Evolutionary conservation across 805 yeast genomes (phyloP).

Genomic region (Zygoascus biomembranicola): DNA sequence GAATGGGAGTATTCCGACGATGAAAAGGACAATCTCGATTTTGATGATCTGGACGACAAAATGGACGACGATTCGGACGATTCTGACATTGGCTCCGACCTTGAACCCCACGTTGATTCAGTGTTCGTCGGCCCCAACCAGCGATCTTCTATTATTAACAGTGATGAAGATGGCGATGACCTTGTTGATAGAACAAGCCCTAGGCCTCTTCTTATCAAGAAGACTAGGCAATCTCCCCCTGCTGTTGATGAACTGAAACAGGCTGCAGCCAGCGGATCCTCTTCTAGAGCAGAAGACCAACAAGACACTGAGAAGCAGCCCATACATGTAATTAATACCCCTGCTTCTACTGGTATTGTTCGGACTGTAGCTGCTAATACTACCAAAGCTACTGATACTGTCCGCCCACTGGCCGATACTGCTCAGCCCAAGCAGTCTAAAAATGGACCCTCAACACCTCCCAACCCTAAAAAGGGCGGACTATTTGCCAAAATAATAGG

Average conservation of each 20-base stretch:
- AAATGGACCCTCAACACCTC: not conserved
- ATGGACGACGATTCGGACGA: slow-evolving; percentile 7
- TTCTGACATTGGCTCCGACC: not conserved
- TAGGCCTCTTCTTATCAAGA: slow-evolving; percentile 3
- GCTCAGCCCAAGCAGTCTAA: not conserved
- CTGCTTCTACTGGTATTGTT: not conserved
- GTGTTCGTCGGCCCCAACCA: not conserved
- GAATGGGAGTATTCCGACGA: slow-evolving; percentile 22
- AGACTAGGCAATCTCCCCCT: slow-evolving; percentile 1
- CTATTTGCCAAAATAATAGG: not conserved
- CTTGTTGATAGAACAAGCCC: not conserved
- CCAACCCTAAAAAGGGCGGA: not conserved
- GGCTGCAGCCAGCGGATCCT: not conserved
- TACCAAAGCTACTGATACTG: not conserved
- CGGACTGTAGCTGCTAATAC: not conserved
- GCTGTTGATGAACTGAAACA: not conserved
- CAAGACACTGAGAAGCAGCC: not conserved
- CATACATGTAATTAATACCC: not conserved
- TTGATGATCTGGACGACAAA: slow-evolving; percentile 11
- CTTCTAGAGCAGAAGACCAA: not conserved
- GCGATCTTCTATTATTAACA: not conserved
- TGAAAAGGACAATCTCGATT: slow-evolving; percentile 16
- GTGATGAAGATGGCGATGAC: not conserved
- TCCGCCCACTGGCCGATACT: not conserved
- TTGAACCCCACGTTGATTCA: not conserved